Base-by-base conservation (phyloP, 176 grass and related monocot genomes). In the Bromus sterilis region DNA sequence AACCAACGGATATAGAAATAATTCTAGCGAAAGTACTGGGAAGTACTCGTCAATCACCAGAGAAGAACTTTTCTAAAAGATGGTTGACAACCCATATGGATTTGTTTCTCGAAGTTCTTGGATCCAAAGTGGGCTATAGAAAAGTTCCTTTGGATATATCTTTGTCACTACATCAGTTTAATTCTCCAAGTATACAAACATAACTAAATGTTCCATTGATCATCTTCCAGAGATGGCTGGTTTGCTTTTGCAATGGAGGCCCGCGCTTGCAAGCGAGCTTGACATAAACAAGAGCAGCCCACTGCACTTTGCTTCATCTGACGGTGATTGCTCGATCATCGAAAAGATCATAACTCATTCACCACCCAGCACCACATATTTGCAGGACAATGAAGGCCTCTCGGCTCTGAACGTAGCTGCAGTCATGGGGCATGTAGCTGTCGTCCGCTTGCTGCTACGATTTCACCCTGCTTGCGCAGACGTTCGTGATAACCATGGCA, bases 171-270 rank as follows among this genome's bases (percentile, higher is more conserved):
- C 30, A 64, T 6, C 26, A 29, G 4, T 63, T 18, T 13, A 26
- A 30, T 63, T 29, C 7, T 8, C 16, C 42, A 34, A 64, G 8
- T 18, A 66, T 66, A 66, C 31, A 51, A 21, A 43, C 18, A 26
- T 59, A 18, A 32, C 39, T 58, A 40, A 26, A 59, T 33, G 25
- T 16, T 25, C 10, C 29, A 4, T 33, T 24, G 4, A 20, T 31
- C 35, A 36, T 9, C 21, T 83, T 29, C 9, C 57, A 91, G 89
- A 88, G 58, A 82, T 88, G 33, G 53, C 42, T 31, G 73, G 36
- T 18, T 55, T 91, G 82, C 56, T 91, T 40, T 36, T 91, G 24
- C 42, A 77, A 64, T 91, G 82, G 86, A 77, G 61, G 4, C 31
- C 86, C 21, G 9, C 11, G 10, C 75, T 91, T 4, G 76, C 71